These are phyloP conservation scores for Phytophthora pisi DNA, from an alignment of 352 stramenopile genomes.

Conservation along the genomic window DNA sequence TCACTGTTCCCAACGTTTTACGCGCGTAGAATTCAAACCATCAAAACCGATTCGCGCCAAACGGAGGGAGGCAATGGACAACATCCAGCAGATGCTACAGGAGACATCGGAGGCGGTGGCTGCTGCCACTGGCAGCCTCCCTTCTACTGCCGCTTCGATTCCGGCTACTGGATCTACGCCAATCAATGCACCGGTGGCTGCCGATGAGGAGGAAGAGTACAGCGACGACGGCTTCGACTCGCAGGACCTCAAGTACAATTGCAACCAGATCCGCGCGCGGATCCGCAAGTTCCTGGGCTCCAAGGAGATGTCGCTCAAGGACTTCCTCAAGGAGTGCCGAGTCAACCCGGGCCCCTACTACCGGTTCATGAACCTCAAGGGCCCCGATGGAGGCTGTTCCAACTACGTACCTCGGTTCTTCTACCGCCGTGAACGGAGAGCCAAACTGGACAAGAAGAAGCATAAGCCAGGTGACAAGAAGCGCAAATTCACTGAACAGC, in stretches of 20 bases:
- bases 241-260: background rate
- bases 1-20: too few species aligned
- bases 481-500: constrained; percentile 20
- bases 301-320: constrained; percentile 55
- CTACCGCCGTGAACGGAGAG: constrained; percentile 29
- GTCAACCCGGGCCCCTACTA: constrained; percentile 48
- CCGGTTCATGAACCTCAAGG: constrained; percentile 52
- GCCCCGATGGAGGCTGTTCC: constrained; percentile 27
- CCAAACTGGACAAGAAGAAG: constrained; percentile 14
- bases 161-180: background rate
- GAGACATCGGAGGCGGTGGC: background rate
- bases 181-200: background rate
- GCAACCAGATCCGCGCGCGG: background rate
- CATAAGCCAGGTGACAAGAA: constrained; percentile 15
- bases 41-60: background rate
- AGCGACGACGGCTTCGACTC: background rate
- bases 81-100: background rate
- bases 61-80: background rate
- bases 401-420: constrained; percentile 55
- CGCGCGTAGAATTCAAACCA: background rate
- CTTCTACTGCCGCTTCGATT: background rate
- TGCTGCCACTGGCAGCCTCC: background rate
- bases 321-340: constrained; percentile 38
- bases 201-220: background rate
- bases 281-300: constrained; percentile 23